These are phyloP conservation scores for Colletotrichum sp. DNA, from an alignment of 2,329 filamentous ascomycete species.

Conservation along the genomic window DNA sequence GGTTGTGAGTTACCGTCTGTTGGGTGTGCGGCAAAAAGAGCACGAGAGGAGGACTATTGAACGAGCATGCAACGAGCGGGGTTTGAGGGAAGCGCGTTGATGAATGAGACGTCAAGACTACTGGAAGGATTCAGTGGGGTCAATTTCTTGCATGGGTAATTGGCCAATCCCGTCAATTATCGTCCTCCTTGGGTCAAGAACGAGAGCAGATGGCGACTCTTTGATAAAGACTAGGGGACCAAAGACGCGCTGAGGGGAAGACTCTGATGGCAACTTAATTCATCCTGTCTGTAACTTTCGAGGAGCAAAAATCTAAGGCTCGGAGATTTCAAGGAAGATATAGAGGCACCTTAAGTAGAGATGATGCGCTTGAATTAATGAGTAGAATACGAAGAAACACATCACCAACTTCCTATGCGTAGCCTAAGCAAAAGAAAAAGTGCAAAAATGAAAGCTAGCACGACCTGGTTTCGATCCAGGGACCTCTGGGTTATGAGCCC, in stretches of 20 bases:
- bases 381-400: background rate
- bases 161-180: background rate
- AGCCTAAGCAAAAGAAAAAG: background rate
- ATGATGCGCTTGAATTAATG: background rate
- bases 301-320: background rate
- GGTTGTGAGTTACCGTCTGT: background rate
- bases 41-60: background rate
- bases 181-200: background rate
- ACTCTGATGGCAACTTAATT: background rate
- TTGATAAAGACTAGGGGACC: background rate
- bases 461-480: constrained; percentile 19
- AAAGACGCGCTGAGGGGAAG: background rate
- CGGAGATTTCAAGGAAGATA: background rate
- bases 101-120: background rate
- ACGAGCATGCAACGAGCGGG: background rate
- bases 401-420: background rate
- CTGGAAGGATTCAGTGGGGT: background rate
- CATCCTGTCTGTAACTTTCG: background rate
- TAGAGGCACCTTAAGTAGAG: background rate
- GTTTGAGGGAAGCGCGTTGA: background rate
- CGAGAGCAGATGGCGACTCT: background rate
- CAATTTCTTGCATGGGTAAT: background rate
- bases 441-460: background rate
- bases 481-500: constrained; percentile 20
- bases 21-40: background rate